A percentile compares a stretch with the other conserved stretches of the same genome.
These are phyloP conservation scores for Chlorella sp. DNA, from an alignment of 139 green algal genomes.

Conservation along the genomic window DNA sequence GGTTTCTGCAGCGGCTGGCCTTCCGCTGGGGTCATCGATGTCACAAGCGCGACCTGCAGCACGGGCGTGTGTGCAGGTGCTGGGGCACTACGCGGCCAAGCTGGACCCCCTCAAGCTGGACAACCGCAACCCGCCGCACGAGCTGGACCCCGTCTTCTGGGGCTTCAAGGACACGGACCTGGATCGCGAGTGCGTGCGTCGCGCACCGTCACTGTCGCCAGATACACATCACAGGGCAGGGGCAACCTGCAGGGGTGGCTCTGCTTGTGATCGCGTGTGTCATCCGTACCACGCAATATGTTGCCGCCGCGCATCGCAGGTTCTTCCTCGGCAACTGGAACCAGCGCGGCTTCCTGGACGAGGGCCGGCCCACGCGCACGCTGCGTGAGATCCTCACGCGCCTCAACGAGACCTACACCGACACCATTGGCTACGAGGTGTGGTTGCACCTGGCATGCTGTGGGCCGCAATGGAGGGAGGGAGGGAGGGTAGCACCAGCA, in stretches of 20 bases:
- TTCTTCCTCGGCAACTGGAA: slow-evolving; percentile 94
- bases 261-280: too few relatives aligned
- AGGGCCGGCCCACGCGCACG: slow-evolving; percentile 76
- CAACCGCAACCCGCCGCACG: slow-evolving; percentile 34
- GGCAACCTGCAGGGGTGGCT: too few relatives aligned
- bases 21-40: too few relatives aligned
- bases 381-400: slow-evolving; percentile 82
- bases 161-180: slow-evolving; percentile 92
- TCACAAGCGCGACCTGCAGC: too few relatives aligned
- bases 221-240: too few relatives aligned
- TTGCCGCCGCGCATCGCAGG: too few relatives aligned
- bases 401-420: slow-evolving; percentile 88
- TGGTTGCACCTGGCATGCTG: neutral
- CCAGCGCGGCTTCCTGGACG: slow-evolving; percentile 83
- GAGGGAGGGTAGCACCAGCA: too few relatives aligned
- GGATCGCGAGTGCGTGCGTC: slow-evolving; percentile 78
- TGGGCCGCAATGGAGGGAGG: neutral
- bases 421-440: slow-evolving; percentile 84
- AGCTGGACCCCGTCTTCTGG: slow-evolving; percentile 86
- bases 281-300: too few relatives aligned
- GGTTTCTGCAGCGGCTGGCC: too few relatives aligned
- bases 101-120: slow-evolving; percentile 89
- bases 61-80: slow-evolving; percentile 53
- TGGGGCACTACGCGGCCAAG: slow-evolving; percentile 74
- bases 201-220: neutral